Evolutionary conservation across 1,284 basidiomycete genomes (phyloP), one percentile per base, ranked within the genome.

Genomic region (Ceratobasidium sp.): DNA sequence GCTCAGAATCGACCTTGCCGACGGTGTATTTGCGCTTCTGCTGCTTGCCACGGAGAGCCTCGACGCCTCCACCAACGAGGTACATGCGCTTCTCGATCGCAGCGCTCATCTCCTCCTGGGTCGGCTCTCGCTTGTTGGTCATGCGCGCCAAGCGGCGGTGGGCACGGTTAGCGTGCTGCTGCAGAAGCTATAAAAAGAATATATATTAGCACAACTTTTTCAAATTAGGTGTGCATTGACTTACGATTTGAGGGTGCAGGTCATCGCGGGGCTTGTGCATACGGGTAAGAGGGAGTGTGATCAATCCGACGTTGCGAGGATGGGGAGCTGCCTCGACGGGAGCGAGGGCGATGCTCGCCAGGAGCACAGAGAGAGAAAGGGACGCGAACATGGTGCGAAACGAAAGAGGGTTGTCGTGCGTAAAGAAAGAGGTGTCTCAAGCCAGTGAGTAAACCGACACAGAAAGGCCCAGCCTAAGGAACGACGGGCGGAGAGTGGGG

Each of bases 131-230:
- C 54, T 57, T 71, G 22, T 90, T 89, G 8, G 87, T 88, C 89
- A 94, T 91, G 72, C 86, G 89, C 4, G 92, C 91, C 74, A 89
- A 84, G 73, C 93, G 91, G 75, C 85, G 87, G 75, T 88, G 84
- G 72, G 87, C 85, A 66, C 88, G 88, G 82, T 93, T 93, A 76
- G 91, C 87, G 79, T 91, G 86, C 82, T 91, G 92, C 81, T 93
- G 92, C 57, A 90, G 82, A 73, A 87, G 82, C 92, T 93, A 79
- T 50, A 51, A 53, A 51, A 45, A 22, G n/a, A 65, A 45, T 41
- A 41, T 11, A 11, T 11, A 41, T 65, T 4, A 67, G 53, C 54
- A 41, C 41, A n/a, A n/a, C 17, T 33, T 33, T 60, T n/a, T 24
- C 17, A 47, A 36, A 5, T 14, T 24, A 47, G 60, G 8, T n/a